Base-by-base conservation (phyloP, 352 stramenopile genomes). In the Phytophthora meadii region DNA sequence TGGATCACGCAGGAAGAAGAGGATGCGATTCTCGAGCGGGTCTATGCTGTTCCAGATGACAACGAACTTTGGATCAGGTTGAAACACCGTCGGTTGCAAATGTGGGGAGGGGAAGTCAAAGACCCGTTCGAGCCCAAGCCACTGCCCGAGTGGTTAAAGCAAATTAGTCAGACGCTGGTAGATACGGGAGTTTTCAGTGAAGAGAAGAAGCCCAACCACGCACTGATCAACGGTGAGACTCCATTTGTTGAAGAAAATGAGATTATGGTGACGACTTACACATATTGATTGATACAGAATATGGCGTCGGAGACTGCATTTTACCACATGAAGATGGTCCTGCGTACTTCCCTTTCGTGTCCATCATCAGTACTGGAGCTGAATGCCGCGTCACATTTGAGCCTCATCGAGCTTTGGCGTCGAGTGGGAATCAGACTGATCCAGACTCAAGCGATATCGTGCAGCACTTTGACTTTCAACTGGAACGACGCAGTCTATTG, bases 271-370 rank as follows among this genome's bases (percentile, higher is more conserved):
- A 48, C 32, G n/a, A 37, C 36, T 58, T 50, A 59, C 39, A 8
- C 22, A 11, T 24, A 12, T 34, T 2, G 25, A 7, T 10, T 63
- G 17, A 8, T 57, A 1, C 17, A 92, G 84, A 90, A 57, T 91
- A 91, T 41, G 78, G 65, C 0, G 70, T 85, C 12, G 84, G 81
- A 25, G 82, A 93, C 14, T 74, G 72, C 28, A 93, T 93, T 59
- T 36, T 93, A 51, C 82, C 84, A 12, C 84, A 91, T 42, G 75
- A 91, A 42, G 84, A 93, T 61, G 84, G 84, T 11, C 84, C 81
- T 27, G 77, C 72, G 28, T 92, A 93, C 72, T 82, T 78, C 41
- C 81, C 84, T 34, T 52, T 93, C 25, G 84, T 92, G 8, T 75
- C 81, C 19, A 92, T 92, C 64, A 54, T 89, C 51, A 93, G 79